phyloP scores from a whole-genome alignment of 495 filamentous ascomycete genomes.

The Clohesyomyces aquaticus region DNA sequence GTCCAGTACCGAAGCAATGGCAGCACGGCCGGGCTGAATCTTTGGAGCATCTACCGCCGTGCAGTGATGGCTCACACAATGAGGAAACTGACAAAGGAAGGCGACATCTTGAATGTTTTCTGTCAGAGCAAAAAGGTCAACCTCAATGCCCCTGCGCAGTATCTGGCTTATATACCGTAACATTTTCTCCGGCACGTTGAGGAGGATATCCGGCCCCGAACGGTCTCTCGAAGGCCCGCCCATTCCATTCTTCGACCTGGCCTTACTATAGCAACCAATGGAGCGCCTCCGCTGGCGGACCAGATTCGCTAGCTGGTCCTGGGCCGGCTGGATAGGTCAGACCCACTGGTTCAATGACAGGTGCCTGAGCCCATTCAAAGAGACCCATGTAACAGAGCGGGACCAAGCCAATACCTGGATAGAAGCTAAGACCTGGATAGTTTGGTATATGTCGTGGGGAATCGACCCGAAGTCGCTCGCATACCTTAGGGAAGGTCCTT shows the following conservation, averaged over 20 bases:
- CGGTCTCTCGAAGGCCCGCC: not conserved
- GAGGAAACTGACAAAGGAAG: slow-evolving; percentile 1
- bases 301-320: slow-evolving; percentile 13
- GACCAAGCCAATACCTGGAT: not conserved
- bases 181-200: not conserved
- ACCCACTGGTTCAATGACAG: slow-evolving; percentile 13
- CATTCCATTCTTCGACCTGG: slow-evolving; percentile 9
- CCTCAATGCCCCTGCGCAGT: too few relatives aligned
- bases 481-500: not conserved
- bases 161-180: too few relatives aligned
- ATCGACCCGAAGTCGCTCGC: not conserved
- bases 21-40: too few relatives aligned
- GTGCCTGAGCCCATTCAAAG: not conserved
- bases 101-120: slow-evolving; percentile 27
- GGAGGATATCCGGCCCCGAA: not conserved
- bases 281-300: not conserved
- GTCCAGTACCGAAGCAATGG: too few relatives aligned
- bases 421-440: not conserved
- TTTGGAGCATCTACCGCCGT: slow-evolving; percentile 4
- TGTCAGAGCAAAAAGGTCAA: too few relatives aligned
- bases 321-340: slow-evolving; percentile 15
- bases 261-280: slow-evolving; percentile 12
- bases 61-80: slow-evolving; percentile 6
- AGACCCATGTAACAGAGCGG: not conserved
- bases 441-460: not conserved